Evolutionary conservation across 2,329 filamentous ascomycete species (phyloP).

Genomic region (Bisporella sp.): DNA sequence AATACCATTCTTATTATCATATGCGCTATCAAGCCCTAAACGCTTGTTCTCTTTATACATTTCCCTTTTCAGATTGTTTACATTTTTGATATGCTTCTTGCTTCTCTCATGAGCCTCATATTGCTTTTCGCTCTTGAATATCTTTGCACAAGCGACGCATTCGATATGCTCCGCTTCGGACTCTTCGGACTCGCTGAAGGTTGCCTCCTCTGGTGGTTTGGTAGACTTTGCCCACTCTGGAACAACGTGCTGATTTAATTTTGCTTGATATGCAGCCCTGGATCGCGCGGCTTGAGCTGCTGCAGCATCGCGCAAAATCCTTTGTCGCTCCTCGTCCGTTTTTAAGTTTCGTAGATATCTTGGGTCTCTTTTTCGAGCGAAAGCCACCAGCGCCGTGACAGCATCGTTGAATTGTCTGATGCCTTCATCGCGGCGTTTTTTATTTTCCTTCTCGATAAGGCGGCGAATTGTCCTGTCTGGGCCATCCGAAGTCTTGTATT

Average conservation of each 20-base stretch:
- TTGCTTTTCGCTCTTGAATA: slow-evolving; percentile 87
- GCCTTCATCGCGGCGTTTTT: slow-evolving; percentile 72
- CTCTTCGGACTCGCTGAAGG: slow-evolving; percentile 50
- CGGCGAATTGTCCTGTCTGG: slow-evolving; percentile 78
- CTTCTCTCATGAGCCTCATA: slow-evolving; percentile 89
- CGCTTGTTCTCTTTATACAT: slow-evolving; percentile 75
- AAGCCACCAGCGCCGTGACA: slow-evolving; percentile 76
- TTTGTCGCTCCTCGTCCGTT: slow-evolving; percentile 74
- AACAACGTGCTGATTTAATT: slow-evolving; percentile 53
- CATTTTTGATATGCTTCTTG: slow-evolving; percentile 88
- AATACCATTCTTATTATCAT: not conserved
- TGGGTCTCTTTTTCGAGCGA: slow-evolving; percentile 86
- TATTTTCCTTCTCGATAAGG: slow-evolving; percentile 94
- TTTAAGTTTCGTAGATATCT: slow-evolving; percentile 72
- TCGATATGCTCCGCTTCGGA: slow-evolving; percentile 54
- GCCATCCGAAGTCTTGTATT: slow-evolving; percentile 75
- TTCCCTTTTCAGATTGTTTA: slow-evolving; percentile 71
- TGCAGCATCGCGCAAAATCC: slow-evolving; percentile 67
- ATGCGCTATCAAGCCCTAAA: slow-evolving; percentile 38
- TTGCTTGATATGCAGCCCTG: slow-evolving; percentile 73
- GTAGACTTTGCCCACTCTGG: slow-evolving; percentile 72
- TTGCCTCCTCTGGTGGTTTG: slow-evolving; percentile 40
- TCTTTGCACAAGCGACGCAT: slow-evolving; percentile 72
- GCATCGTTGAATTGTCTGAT: slow-evolving; percentile 88
- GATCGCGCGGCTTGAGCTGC: slow-evolving; percentile 79